Evolutionary conservation across 345 rosid genomes (phyloP), one percentile per base, ranked within the genome.

Genomic region (Conringia planisiliqua): DNA sequence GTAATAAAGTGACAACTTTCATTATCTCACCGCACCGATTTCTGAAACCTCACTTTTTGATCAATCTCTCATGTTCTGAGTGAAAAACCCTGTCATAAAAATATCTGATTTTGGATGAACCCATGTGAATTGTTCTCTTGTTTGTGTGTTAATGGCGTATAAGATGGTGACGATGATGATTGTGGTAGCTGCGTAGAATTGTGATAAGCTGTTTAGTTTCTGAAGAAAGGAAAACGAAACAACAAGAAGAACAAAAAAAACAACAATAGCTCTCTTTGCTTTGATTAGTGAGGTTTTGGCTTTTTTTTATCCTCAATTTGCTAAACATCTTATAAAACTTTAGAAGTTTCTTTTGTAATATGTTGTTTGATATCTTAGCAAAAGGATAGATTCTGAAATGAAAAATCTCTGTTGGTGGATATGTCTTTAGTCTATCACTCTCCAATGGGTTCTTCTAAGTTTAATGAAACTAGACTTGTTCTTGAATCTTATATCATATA

Each of bases 1-100:
- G 92, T 90, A 55, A 44, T 3, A 36, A 57, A 1, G 47, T 24
- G 16, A 29, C 57, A 29, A 66, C 5, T 68, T 42, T 69, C 44
- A 38, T 66, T 2, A 29, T 63, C 36, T 18, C 61, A 17, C 16
- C 14, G 10, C 33, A 17, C 43, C n/a, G n/a, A n/a, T n/a, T n/a
- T n/a, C n/a, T n/a, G n/a, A n/a, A n/a, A 59, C 12, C 13, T 3
- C 18, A 6, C 1, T 24, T 35, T 36, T 47, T 39, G 4, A 39
- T 39, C 43, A 5, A 54, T 43, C 17, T 51, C 5, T 24, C 14
- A 27, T 71, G 40, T 48, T 27, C 66, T 32, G 40, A 46, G 2
- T 66, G 33, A 63, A 13, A 38, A 47, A 29, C 40, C 42, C 56
- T 75, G 40, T 55, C 66, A 8, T 38, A n/a, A 13, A 2, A 1